phyloP scores from a whole-genome alignment of 441 rosid species.

The Bruguiera hainesii region DNA sequence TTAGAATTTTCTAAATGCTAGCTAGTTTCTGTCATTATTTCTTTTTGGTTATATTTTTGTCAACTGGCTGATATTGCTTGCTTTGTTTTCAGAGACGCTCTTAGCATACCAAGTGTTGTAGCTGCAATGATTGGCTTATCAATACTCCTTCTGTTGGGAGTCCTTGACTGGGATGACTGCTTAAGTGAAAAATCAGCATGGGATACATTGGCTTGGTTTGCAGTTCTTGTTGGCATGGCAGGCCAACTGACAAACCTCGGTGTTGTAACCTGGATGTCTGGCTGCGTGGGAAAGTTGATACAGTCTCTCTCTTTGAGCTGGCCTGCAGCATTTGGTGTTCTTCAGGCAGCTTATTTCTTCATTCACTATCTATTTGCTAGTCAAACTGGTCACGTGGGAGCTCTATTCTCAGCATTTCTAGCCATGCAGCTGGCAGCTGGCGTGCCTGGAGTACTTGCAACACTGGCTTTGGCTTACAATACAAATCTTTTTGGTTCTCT shows the following conservation, averaged over 20 bases:
- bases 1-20: background rate
- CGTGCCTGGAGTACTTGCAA: slow-evolving; percentile 74
- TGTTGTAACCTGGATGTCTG: slow-evolving; percentile 80
- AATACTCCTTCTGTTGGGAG: slow-evolving; percentile 78
- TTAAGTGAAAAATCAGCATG: slow-evolving; percentile 92
- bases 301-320: slow-evolving; percentile 76
- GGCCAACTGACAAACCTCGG: slow-evolving; percentile 85
- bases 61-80: slow-evolving; percentile 14
- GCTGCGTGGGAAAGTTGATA: slow-evolving; percentile 58
- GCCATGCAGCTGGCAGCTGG: slow-evolving; percentile 94
- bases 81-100: slow-evolving; percentile 48
- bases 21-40: background rate
- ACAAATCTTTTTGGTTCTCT: slow-evolving; percentile 90
- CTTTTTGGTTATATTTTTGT: slow-evolving; percentile 1
- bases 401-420: slow-evolving; percentile 91
- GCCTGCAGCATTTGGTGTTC: slow-evolving; percentile 79
- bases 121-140: slow-evolving; percentile 94
- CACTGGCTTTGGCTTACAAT: slow-evolving; percentile 82
- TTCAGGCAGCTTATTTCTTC: slow-evolving; percentile 84
- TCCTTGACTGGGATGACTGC: slow-evolving; percentile 96
- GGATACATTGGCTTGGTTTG: slow-evolving; percentile 97
- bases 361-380: slow-evolving; percentile 95
- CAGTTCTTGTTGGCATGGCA: slow-evolving; percentile 94
- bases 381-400: slow-evolving; percentile 96
- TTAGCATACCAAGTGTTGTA: slow-evolving; percentile 86